Conservation (phyloP, 768 basidiomycete genomes). For the Tricholoma flavovirens region DNA sequence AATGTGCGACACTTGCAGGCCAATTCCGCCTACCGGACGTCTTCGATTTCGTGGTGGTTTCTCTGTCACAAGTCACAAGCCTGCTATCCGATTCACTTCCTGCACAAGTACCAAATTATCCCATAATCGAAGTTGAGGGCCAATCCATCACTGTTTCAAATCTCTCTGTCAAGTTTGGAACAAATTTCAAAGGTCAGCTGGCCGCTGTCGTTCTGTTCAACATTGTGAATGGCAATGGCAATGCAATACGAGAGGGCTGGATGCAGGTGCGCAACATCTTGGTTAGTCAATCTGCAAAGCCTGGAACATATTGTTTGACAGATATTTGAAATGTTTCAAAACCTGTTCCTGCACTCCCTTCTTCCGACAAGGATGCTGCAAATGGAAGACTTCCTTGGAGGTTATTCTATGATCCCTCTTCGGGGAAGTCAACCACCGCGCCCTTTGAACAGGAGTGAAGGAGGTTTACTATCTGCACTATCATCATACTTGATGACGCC, state of each 20-base stretch:
- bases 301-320: constrained; percentile 24
- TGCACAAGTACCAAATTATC: constrained; percentile 73
- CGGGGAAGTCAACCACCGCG: constrained; percentile 66
- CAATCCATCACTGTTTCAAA: constrained; percentile 88
- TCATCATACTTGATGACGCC: constrained; percentile 98
- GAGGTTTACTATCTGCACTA: constrained; percentile 88
- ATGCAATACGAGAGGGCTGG: constrained; percentile 94
- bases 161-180: constrained; percentile 89
- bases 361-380: constrained; percentile 87
- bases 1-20: constrained; percentile 90
- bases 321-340: constrained; percentile 99
- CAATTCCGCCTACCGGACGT: constrained; percentile 89
- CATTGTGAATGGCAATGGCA: constrained; percentile 94
- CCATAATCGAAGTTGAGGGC: constrained; percentile 84
- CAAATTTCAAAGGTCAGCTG: constrained; percentile 90
- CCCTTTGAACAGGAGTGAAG: constrained; percentile 63
- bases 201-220: constrained; percentile 97
- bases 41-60: constrained; percentile 93
- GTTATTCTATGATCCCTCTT: constrained; percentile 86
- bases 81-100: constrained; percentile 72
- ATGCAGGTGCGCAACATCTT: constrained; percentile 53
- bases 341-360: constrained; percentile 89
- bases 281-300: constrained; percentile 6
- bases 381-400: constrained; percentile 99
- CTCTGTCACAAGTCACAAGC: constrained; percentile 87